These are phyloP conservation scores for Fusarium sp. DNA, from an alignment of 2,329 filamentous ascomycete species.

Conservation along the genomic window DNA sequence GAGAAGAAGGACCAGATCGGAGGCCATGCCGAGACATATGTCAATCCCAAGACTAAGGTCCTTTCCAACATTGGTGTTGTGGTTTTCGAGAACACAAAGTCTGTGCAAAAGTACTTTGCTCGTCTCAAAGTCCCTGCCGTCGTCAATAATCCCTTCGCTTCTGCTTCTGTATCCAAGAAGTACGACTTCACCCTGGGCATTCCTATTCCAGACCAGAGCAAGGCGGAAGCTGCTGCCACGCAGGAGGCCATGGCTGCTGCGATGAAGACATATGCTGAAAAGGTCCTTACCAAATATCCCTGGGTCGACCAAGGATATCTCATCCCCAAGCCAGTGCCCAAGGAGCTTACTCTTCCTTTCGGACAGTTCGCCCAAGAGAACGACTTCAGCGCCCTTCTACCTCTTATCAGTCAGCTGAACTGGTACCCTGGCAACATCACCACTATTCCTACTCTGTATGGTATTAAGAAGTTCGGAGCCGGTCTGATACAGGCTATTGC, in stretches of 20 bases:
- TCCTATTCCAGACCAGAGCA: slow-evolving; percentile 20
- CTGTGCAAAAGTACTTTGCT: slow-evolving; percentile 27
- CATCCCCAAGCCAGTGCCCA: slow-evolving; percentile 20
- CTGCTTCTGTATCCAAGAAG: background rate
- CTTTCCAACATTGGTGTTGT: slow-evolving; percentile 29
- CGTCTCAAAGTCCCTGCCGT: slow-evolving; percentile 15
- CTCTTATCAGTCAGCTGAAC: slow-evolving; percentile 25
- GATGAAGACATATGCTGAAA: slow-evolving; percentile 7
- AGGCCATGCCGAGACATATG: slow-evolving; percentile 36
- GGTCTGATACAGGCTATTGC: slow-evolving; percentile 15
- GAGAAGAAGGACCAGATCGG: slow-evolving; percentile 35
- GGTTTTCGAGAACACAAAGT: slow-evolving; percentile 18
- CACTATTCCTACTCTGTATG: slow-evolving; percentile 28
- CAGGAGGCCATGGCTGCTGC: slow-evolving; percentile 12
- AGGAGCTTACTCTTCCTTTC: slow-evolving; percentile 33
- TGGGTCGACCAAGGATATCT: slow-evolving; percentile 40
- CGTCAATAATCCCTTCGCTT: background rate
- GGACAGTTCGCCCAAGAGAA: slow-evolving; percentile 28
- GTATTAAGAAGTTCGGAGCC: slow-evolving; percentile 34
- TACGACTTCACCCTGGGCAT: slow-evolving; percentile 35
- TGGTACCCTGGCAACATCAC: slow-evolving; percentile 36
- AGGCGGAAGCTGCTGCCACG: background rate
- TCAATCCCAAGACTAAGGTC: slow-evolving; percentile 12
- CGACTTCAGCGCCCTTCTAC: slow-evolving; percentile 22
- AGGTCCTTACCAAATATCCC: slow-evolving; percentile 27